These are phyloP conservation scores for Aspergillus fumigatiaffinis DNA, from an alignment of 2,329 filamentous ascomycete species.

Conservation along the genomic window DNA sequence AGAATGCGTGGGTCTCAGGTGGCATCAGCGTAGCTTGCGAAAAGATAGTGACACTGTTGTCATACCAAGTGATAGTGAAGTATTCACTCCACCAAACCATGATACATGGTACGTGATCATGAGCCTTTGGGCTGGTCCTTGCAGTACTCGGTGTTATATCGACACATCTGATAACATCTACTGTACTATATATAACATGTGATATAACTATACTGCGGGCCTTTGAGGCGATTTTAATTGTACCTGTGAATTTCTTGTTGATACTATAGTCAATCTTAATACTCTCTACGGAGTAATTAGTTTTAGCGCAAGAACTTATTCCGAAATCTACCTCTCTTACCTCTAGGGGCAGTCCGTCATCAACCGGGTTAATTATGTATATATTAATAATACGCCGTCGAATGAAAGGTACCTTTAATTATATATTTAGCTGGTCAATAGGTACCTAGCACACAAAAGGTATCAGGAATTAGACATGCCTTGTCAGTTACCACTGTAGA, in stretches of 20 bases:
- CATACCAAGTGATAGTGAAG: no score
- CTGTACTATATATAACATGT: background rate
- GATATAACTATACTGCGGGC: background rate
- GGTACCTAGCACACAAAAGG: background rate
- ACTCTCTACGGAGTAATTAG: background rate
- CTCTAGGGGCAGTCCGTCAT: background rate
- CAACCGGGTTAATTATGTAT: background rate
- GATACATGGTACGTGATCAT: background rate
- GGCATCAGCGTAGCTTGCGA: background rate
- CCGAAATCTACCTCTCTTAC: background rate
- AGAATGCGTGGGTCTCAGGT: background rate
- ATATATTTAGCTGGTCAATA: background rate
- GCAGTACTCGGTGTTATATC: background rate
- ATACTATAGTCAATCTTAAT: no score
- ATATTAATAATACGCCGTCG: background rate
- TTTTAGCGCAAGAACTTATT: background rate
- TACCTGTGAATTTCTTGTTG: background rate
- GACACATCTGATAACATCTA: background rate
- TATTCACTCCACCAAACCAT: no score
- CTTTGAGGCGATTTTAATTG: background rate
- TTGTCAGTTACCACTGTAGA: background rate
- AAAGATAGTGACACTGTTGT: background rate
- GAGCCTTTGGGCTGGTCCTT: no score
- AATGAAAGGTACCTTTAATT: no score
- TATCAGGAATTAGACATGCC: background rate